These are phyloP conservation scores for Kodamaea plutei DNA, from an alignment of 1,139 yeast genomes.

Conservation along the genomic window DNA sequence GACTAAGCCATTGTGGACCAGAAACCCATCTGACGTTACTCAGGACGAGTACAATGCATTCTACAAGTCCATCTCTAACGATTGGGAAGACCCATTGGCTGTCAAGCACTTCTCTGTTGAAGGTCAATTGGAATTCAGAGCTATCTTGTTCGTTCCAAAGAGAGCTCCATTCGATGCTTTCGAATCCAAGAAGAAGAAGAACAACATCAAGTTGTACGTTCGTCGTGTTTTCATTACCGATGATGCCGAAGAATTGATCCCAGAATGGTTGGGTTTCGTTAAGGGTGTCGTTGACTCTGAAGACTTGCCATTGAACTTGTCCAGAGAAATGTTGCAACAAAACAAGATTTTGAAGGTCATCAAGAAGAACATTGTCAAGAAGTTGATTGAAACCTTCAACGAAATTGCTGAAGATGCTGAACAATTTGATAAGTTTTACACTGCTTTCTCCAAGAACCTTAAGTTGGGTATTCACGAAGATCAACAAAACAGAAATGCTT, in stretches of 20 bases:
- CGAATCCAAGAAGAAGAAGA: slow-evolving; percentile 98
- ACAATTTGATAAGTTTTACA: slow-evolving; percentile 97
- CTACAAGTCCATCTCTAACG: slow-evolving; percentile 98
- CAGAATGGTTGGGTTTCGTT: slow-evolving; percentile 97
- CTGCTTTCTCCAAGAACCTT: slow-evolving; percentile 96
- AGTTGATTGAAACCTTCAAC: slow-evolving; percentile 96
- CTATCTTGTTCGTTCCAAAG: slow-evolving; percentile 95
- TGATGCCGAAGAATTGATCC: slow-evolving; percentile 98
- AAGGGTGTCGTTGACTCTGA: slow-evolving; percentile 99
- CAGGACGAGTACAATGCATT: slow-evolving; percentile 99
- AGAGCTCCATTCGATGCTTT: slow-evolving; percentile 99
- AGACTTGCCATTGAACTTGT: slow-evolving; percentile 98
- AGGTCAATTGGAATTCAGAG: slow-evolving; percentile 99
- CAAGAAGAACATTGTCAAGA: slow-evolving; percentile 98
- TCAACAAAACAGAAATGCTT: slow-evolving; percentile 91
- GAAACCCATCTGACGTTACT: slow-evolving; percentile 96
- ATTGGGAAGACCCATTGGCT: slow-evolving; percentile 99
- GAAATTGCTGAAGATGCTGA: slow-evolving; percentile 99
- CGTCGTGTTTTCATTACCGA: slow-evolving; percentile 99
- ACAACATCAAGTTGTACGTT: slow-evolving; percentile 97
- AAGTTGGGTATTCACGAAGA: slow-evolving; percentile 99
- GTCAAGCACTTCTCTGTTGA: slow-evolving; percentile 99
- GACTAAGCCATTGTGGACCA: slow-evolving; percentile 99
- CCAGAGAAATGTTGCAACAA: slow-evolving; percentile 99
- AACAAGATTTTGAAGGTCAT: slow-evolving; percentile 99